Evolutionary conservation across 805 yeast genomes (phyloP).

Genomic region (Ogataea allantospora): DNA sequence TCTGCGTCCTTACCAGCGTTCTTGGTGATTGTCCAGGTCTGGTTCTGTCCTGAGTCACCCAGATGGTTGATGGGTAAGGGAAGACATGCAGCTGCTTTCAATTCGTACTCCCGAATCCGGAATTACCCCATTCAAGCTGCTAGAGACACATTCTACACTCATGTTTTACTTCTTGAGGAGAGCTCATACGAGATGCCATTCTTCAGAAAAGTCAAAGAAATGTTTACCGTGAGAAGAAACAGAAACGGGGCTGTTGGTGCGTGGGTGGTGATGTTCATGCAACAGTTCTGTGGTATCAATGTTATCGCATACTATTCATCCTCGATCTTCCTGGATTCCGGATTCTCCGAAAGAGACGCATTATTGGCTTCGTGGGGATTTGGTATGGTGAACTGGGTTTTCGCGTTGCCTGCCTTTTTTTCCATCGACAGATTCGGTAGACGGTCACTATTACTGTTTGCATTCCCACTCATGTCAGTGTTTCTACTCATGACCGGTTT

Average conservation of each 20-base stretch:
- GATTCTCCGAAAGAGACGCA: constrained; percentile 59
- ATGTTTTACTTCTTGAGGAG: constrained; percentile 63
- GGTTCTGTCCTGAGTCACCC: constrained; percentile 72
- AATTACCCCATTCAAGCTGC: constrained; percentile 58
- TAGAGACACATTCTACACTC: constrained; percentile 67
- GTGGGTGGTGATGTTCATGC: constrained; percentile 83
- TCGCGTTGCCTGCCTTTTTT: constrained; percentile 80
- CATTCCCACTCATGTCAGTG: constrained; percentile 64
- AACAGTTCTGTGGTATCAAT: constrained; percentile 88
- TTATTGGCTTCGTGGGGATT: constrained; percentile 83
- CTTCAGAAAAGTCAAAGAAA: constrained; percentile 47
- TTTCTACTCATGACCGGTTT: constrained; percentile 64
- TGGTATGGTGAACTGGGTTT: constrained; percentile 75
- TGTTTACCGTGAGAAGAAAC: constrained; percentile 73
- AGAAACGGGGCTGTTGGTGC: constrained; percentile 81
- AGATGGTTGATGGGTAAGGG: constrained; percentile 76
- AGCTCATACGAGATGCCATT: constrained; percentile 48
- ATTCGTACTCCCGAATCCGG: constrained; percentile 49
- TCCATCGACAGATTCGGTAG: constrained; percentile 80
- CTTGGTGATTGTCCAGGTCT: constrained; percentile 56
- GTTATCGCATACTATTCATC: constrained; percentile 86
- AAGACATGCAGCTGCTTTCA: constrained; percentile 57
- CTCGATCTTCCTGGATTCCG: constrained; percentile 67
- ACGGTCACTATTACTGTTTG: constrained; percentile 52
- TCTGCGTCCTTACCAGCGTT: constrained; percentile 68